Conservation (phyloP, 2,329 filamentous ascomycete species). For the Trichoderma semiorbis region DNA sequence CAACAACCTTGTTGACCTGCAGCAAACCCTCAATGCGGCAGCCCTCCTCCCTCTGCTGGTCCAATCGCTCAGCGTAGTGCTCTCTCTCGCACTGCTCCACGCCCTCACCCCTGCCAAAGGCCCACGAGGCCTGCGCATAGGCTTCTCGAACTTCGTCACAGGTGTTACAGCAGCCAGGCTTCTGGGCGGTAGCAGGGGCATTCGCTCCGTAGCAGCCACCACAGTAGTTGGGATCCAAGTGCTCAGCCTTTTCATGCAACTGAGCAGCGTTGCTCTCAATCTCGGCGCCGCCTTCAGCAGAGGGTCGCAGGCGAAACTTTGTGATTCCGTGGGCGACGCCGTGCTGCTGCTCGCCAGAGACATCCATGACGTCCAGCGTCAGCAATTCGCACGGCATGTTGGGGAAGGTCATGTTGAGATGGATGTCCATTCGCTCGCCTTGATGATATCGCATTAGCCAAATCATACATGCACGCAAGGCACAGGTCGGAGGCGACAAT, state of each 20-base stretch:
- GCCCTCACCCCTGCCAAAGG: slow-evolving; percentile 85
- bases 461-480: not conserved
- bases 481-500: not conserved
- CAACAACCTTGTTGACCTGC: slow-evolving; percentile 96
- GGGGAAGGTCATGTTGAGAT: slow-evolving; percentile 95
- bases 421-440: slow-evolving; percentile 99
- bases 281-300: slow-evolving; percentile 69
- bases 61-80: slow-evolving; percentile 85
- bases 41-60: slow-evolving; percentile 84
- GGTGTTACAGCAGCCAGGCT: slow-evolving; percentile 92
- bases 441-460: not conserved
- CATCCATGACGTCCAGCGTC: slow-evolving; percentile 98
- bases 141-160: slow-evolving; percentile 96
- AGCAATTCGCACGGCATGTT: slow-evolving; percentile 90
- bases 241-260: slow-evolving; percentile 62
- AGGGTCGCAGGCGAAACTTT: slow-evolving; percentile 78
- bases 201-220: slow-evolving; percentile 87
- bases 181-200: slow-evolving; percentile 65
- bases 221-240: slow-evolving; percentile 90
- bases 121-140: slow-evolving; percentile 86
- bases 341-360: slow-evolving; percentile 93
- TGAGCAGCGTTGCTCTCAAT: slow-evolving; percentile 69
- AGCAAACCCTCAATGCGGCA: slow-evolving; percentile 91
- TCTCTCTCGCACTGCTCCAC: slow-evolving; percentile 95
- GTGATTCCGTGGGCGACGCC: slow-evolving; percentile 89